Conservation (phyloP, 805 yeast species). For the Hanseniaspora mollemarum region DNA sequence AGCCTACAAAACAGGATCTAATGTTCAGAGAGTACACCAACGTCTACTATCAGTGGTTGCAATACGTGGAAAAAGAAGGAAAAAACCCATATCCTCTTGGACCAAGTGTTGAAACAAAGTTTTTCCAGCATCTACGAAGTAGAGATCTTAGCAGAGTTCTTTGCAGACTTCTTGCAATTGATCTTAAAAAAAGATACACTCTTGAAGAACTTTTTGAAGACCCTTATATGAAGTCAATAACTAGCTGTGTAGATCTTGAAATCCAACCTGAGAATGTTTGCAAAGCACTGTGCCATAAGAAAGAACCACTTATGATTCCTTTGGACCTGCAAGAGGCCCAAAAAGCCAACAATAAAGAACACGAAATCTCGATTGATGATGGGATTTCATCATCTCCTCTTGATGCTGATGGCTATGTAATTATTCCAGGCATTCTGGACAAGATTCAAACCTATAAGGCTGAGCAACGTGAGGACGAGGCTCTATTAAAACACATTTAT, state of each 20-base stretch:
- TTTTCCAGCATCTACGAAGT: slow-evolving; percentile 50
- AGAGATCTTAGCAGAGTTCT: slow-evolving; percentile 56
- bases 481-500: background rate
- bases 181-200: slow-evolving; percentile 41
- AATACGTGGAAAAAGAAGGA: background rate
- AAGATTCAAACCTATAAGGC: background rate
- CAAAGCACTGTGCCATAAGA: background rate
- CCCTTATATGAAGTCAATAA: slow-evolving; percentile 51
- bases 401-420: slow-evolving; percentile 6
- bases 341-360: background rate
- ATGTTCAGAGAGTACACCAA: slow-evolving; percentile 48
- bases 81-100: slow-evolving; percentile 26
- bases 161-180: slow-evolving; percentile 65
- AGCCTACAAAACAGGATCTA: slow-evolving; percentile 38
- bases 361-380: background rate
- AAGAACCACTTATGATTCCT: slow-evolving; percentile 11
- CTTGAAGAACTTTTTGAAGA: slow-evolving; percentile 46
- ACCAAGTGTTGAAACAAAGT: slow-evolving; percentile 63
- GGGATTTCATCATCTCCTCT: slow-evolving; percentile 7
- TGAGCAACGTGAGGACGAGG: background rate
- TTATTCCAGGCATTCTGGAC: slow-evolving; percentile 1
- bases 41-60: slow-evolving; percentile 25
- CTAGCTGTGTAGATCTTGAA: slow-evolving; percentile 37
- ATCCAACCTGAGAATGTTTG: background rate
- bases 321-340: background rate